Conservation (phyloP, 2,329 filamentous ascomycete genomes). For the Exophiala mesophila region DNA sequence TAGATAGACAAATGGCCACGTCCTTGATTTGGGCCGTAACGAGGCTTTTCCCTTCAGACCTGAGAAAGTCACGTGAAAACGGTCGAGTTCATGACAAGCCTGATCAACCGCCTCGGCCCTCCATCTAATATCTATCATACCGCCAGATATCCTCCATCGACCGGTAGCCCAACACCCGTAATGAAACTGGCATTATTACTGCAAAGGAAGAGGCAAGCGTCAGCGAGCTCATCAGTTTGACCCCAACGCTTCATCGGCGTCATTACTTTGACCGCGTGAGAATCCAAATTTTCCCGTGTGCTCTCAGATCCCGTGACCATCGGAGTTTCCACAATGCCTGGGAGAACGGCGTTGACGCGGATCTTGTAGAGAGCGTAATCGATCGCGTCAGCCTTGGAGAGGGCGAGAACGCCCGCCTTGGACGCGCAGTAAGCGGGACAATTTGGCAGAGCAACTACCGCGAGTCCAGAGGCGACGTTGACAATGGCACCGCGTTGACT, state of each 20-base stretch:
- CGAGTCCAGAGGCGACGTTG: constrained; percentile 51
- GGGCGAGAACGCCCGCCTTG: constrained; percentile 41
- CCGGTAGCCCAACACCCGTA: constrained; percentile 48
- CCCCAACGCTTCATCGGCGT: constrained; percentile 51
- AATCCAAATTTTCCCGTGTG: constrained; percentile 36
- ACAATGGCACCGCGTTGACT: constrained; percentile 46
- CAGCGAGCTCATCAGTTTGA: constrained; percentile 45
- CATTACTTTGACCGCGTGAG: constrained; percentile 42
- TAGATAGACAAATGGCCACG: too few species aligned
- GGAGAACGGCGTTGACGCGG: constrained; percentile 36
- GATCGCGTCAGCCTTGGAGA: constrained; percentile 37
- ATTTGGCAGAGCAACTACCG: constrained; percentile 32
- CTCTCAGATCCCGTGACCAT: constrained; percentile 43
- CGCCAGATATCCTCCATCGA: constrained; percentile 45
- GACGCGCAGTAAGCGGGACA: constrained; percentile 38
- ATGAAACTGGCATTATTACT: constrained; percentile 48
- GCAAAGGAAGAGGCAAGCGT: constrained; percentile 47
- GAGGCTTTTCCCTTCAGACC: too few species aligned
- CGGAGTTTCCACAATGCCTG: constrained; percentile 44
- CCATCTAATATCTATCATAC: too few species aligned
- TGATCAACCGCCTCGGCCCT: too few species aligned
- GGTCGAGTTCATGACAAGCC: too few species aligned
- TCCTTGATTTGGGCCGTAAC: too few species aligned
- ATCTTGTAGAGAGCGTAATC: constrained; percentile 31
- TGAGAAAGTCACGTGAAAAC: too few species aligned